Base-by-base conservation (phyloP, 768 basidiomycete species). In the Cystofilobasidium capitatum region DNA sequence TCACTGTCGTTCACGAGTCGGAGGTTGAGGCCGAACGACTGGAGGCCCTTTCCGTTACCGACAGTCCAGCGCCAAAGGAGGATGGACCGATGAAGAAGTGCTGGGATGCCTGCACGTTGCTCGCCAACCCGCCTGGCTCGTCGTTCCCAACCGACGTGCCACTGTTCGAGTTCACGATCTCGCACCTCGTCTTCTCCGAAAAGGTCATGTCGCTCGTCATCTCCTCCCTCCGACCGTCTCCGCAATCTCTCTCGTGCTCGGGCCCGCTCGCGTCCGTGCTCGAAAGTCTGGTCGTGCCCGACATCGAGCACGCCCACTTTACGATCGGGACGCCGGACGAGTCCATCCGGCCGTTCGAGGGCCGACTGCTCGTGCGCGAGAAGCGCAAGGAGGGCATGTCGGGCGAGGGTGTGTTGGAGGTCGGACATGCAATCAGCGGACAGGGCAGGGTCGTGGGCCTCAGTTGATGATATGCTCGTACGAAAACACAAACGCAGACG, bases 1-100 rank as follows among this genome's bases (percentile, higher is more conserved):
- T 96, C 65, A 98, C 94, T 1, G 79, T 98, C 68, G 86, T 87
- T 36, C 96, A 99, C 76, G 75, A 76, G 70, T 85, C 84, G 26
- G 57, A 63, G 58, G 58, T 66, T 24, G 42, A 44, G 13, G 33
- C 26, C 29, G 45, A 63, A 44, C 47, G 70, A 8, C 42, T 31
- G n/a, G 64, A 26, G 12, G 26, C 35, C 17, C 24, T 31, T 13
- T 22, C 37, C 29, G 0, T 26, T 39, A 39, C 58, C 0, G 51
- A 58, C 0, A 62, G 62, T 35, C 61, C 65, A 44, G 42, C 8
- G n/a, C n/a, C n/a, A n/a, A n/a, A n/a, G n/a, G n/a, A n/a, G n/a
- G n/a, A n/a, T n/a, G 49, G 49, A 4, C 51, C 51, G 26, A 31
- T 26, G 51, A 55, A 55, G 51, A 26, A 17, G 8, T 31, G 29